Base-by-base conservation (phyloP, 1,284 basidiomycete genomes). In the Malassezia restricta region DNA sequence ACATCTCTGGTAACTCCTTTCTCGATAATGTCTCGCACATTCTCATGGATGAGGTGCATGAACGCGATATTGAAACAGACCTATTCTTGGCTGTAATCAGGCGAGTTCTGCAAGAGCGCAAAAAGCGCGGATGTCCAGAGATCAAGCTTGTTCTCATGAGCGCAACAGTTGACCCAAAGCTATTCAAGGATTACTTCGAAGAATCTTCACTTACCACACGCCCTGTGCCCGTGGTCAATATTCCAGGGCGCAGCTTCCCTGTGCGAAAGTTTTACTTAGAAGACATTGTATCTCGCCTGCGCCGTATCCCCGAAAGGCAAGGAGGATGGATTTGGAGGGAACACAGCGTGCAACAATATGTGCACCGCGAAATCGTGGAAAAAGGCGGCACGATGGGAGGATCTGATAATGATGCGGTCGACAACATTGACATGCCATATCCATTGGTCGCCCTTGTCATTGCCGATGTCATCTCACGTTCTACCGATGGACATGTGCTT, bases 31-130 rank as follows among this genome's bases (percentile, higher is more conserved):
- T 94, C 43, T 89, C 90, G 7, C 91, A 96, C 75, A 81, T 96
- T 56, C 76, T 95, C 37, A 86, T 95, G 39, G 91, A 98, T 74
- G 91, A 98, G 75, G 91, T 92, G 3, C 91, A 98, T 74, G 90
- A 95, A 75, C 83, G 91, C 30, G 90, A 94, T 66, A 83, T 95
- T 52, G 90, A 95, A 71, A 94, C 88, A 0, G 92, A 96, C 74
- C 76, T 96, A 42, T 76, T 92, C 42, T 80, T 98, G 8, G 87
- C 92, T 52, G 87, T 92, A 11, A 79, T 96, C 59, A 91, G 92
- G 76, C 82, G 86, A 20, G 75, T 94, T 17, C 74, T 94, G 61
- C 81, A 80, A 6, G 84, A 90, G 60, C 81, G 90, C 59, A 63
- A 68, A 47, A 83, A 81, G 65, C 77, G 80, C 4, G 81, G 82